Base-by-base conservation (phyloP, 495 filamentous ascomycete species). In the Mytilinidion resinicola region DNA sequence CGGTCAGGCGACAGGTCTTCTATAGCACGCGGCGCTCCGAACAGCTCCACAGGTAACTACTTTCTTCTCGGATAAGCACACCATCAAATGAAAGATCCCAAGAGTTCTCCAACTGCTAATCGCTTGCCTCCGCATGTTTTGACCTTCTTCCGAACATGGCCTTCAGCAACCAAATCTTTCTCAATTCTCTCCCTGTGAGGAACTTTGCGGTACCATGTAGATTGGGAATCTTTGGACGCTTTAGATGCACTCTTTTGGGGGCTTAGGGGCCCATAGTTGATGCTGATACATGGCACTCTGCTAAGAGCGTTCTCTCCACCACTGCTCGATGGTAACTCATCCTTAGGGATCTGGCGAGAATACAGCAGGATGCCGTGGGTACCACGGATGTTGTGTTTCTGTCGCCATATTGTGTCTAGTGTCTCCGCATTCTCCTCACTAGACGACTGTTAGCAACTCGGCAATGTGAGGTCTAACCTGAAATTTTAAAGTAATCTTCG, bases 61-160 rank as follows among this genome's bases (percentile, higher is more conserved):
- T 36, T 52, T 9, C 9, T 46, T 17, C 15, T 20, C 15, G 15
- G 1, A 14, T 1, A 14, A 15, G 21, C 21, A 3, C 9, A 10
- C 21, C 21, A 21, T 51, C 36, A 20, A 35, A 10, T 33, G 37
- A 62, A 62, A 21, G 14, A 15, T 46, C 48, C 59, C 39, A 62
- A 34, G 7, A 62, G 1, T 0, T 54, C 55, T 21, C 59, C 54
- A 42, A 62, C 43, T 17, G 56, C 59, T 25, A 30, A 20, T 35
- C 51, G 7, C 37, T 53, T 62, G 42, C 46, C 59, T 4, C 11
- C 7, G 0, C 59, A 20, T 41, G 56, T 14, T 25, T 56, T 62
- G 19, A 46, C 35, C 34, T 38, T 56, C 39, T 56, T 62, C 21
- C 35, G 46, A 35, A 19, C 19, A n/a, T 7, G 11, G 39, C 15